phyloP scores from a whole-genome alignment of 1,284 basidiomycete species.

The Trichosporon inkin region DNA sequence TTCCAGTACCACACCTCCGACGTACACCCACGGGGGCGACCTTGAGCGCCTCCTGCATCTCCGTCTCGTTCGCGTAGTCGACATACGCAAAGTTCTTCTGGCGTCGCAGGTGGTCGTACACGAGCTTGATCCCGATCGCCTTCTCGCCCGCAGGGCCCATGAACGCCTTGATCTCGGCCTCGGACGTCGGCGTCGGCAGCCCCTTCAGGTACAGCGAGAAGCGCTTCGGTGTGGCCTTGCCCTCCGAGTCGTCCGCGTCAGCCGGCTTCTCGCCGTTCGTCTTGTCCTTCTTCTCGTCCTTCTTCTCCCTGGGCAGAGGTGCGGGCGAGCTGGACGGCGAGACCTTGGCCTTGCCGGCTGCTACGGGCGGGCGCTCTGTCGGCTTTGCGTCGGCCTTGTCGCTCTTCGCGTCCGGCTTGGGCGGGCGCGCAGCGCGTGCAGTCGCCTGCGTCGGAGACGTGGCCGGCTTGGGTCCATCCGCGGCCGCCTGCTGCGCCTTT shows the following conservation, averaged over 20 bases:
- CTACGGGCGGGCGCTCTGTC: background rate
- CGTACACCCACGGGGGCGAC: conserved; percentile 62
- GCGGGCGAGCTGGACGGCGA: conserved; percentile 3
- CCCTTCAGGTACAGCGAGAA: conserved; percentile 77
- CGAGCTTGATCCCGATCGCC: conserved; percentile 56
- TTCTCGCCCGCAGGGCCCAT: conserved; percentile 53
- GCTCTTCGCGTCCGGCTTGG: conserved; percentile 9
- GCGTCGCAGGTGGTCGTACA: conserved; percentile 50
- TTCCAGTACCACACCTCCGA: background rate
- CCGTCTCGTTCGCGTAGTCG: conserved; percentile 78
- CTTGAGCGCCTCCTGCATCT: conserved; percentile 70
- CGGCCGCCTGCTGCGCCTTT: background rate
- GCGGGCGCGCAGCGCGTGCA: background rate
- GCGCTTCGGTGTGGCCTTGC: conserved; percentile 63
- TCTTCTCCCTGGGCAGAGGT: conserved; percentile 45
- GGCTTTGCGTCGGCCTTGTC: conserved; percentile 13
- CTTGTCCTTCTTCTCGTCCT: conserved; percentile 52
- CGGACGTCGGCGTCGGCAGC: conserved; percentile 58
- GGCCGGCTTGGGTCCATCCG: background rate
- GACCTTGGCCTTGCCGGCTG: conserved; percentile 18
- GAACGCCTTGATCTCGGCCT: conserved; percentile 68
- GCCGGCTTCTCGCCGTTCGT: conserved; percentile 22
- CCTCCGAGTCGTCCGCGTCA: conserved; percentile 51
- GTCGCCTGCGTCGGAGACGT: background rate
- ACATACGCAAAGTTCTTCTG: conserved; percentile 61